These are phyloP conservation scores for Metrosideros polymorpha DNA, from an alignment of 441 rosid species.

Conservation along the genomic window DNA sequence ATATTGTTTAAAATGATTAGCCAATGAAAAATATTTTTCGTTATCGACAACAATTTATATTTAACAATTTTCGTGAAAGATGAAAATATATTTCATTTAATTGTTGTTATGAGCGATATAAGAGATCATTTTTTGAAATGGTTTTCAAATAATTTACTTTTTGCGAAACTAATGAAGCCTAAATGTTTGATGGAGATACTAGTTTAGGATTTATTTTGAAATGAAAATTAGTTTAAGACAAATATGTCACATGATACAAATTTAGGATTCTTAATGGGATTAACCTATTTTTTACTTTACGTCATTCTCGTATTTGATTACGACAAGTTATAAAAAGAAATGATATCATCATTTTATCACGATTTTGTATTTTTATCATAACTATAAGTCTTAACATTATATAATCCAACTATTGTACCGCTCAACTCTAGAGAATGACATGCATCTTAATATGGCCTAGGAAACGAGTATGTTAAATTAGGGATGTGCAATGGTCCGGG, in stretches of 20 bases:
- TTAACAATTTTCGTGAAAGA: too few species aligned
- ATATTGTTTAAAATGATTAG: too few species aligned
- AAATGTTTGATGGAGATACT: fast-evolving
- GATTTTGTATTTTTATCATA: neutral
- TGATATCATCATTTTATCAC: neutral
- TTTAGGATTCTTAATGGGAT: neutral
- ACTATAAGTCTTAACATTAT: neutral
- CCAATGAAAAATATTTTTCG: too few species aligned
- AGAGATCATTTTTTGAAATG: too few species aligned
- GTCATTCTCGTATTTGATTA: neutral
- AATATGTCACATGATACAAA: fast-evolving
- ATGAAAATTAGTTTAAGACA: neutral
- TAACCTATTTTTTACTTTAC: fast-evolving
- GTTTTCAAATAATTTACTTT: too few species aligned
- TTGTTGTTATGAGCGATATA: too few species aligned
- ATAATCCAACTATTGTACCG: neutral
- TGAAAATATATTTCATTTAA: too few species aligned
- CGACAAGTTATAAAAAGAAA: neutral
- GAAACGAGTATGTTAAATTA: neutral
- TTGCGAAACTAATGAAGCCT: too few species aligned
- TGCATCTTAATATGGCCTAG: neutral
- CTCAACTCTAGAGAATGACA: neutral
- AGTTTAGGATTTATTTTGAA: neutral
- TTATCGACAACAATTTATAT: too few species aligned
- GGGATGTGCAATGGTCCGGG: too few species aligned